These are phyloP conservation scores for Sarcocystis neurona DNA, from an alignment of 169 alveolate species.

Conservation along the genomic window DNA sequence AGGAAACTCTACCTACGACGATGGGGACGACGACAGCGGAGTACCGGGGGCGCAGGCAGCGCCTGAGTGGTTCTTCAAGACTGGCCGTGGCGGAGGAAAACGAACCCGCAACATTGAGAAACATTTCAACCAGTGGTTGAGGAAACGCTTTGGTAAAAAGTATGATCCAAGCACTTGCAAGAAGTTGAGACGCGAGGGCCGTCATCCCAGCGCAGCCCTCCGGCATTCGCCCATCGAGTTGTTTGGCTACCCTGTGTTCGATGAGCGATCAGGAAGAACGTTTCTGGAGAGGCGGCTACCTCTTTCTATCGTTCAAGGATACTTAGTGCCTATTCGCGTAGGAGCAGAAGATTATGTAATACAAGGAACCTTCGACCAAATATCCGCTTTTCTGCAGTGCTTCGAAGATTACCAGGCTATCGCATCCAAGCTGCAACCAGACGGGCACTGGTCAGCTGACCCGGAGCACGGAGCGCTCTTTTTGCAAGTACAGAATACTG, in stretches of 20 bases:
- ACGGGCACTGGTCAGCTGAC: slow-evolving; percentile 28
- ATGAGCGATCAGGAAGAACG: neutral
- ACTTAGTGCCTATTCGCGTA: neutral
- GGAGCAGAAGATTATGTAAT: slow-evolving; percentile 13
- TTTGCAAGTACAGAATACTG: slow-evolving; percentile 19
- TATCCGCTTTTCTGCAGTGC: neutral
- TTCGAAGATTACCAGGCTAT: neutral
- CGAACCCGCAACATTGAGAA: too few species aligned
- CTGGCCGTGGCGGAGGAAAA: too few species aligned
- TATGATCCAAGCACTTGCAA: neutral
- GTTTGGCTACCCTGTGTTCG: slow-evolving; percentile 26
- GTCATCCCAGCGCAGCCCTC: neutral
- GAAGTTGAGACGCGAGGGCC: neutral
- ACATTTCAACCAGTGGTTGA: too few species aligned
- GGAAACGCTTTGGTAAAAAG: too few species aligned
- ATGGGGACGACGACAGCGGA: too few species aligned
- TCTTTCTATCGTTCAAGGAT: neutral
- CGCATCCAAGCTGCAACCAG: neutral
- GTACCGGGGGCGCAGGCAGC: too few species aligned
- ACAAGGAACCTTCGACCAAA: neutral
- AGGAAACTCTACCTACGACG: too few species aligned
- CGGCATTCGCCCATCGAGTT: neutral
- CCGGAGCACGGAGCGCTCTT: slow-evolving; percentile 11
- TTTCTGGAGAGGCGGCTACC: neutral
- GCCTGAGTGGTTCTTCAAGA: too few species aligned